Conservation (phyloP, 2,329 filamentous ascomycete genomes). For the Grosmannia penicillata region DNA sequence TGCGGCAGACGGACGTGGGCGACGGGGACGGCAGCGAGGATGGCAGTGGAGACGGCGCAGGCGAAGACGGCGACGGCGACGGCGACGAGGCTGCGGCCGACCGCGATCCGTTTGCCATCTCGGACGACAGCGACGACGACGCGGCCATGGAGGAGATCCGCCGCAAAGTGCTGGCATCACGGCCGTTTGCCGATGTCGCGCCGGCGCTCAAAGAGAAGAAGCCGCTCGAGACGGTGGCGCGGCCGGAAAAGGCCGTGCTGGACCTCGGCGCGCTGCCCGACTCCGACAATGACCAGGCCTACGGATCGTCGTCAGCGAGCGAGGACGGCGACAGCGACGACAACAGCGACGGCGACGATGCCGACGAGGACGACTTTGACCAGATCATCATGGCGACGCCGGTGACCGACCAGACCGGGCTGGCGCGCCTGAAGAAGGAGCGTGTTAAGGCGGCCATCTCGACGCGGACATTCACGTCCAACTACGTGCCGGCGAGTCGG, state of each 20-base stretch:
- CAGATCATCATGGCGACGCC: constrained; percentile 85
- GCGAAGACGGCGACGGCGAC: constrained; percentile 22
- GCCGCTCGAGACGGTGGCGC: constrained; percentile 47
- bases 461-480: constrained; percentile 36
- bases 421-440: constrained; percentile 41
- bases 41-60: constrained; percentile 37
- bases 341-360: constrained; percentile 30
- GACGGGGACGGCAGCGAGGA: constrained; percentile 30
- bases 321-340: neutral
- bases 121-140: constrained; percentile 60
- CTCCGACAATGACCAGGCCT: constrained; percentile 39
- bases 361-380: constrained; percentile 70
- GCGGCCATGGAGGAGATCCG: constrained; percentile 81
- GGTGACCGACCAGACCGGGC: constrained; percentile 70
- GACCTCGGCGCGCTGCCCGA: constrained; percentile 58
- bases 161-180: constrained; percentile 78
- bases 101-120: constrained; percentile 59
- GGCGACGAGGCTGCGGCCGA: constrained; percentile 27
- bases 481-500: constrained; percentile 26
- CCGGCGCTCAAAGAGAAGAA: constrained; percentile 27
- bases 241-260: constrained; percentile 31
- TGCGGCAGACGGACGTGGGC: constrained; percentile 20
- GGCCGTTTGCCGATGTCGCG: constrained; percentile 58
- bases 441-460: constrained; percentile 30
- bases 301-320: constrained; percentile 3